phyloP scores from a whole-genome alignment of 1,284 basidiomycete genomes.

The Ceratobasidium sp. region DNA sequence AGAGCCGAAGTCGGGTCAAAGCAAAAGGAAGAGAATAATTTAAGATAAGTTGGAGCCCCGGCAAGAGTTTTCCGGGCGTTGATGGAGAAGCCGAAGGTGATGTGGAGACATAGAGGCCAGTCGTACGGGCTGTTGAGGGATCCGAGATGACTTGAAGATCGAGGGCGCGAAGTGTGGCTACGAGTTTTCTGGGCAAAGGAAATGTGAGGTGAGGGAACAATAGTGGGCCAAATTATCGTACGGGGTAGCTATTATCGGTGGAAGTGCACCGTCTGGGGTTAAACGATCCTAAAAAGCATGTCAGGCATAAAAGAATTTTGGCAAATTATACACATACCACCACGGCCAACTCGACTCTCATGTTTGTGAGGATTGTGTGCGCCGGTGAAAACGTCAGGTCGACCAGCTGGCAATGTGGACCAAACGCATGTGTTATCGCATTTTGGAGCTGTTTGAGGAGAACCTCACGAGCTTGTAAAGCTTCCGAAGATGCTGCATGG shows the following conservation, averaged over 20 bases:
- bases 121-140: constrained; percentile 18
- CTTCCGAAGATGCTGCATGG: constrained; percentile 35
- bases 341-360: constrained; percentile 31
- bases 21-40: constrained; percentile 36
- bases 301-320: background rate
- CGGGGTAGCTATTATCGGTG: constrained; percentile 34
- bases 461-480: constrained; percentile 19
- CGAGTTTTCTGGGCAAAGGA: constrained; percentile 10
- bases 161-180: constrained; percentile 5
- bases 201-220: background rate
- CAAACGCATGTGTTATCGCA: constrained; percentile 24
- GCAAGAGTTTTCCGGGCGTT: constrained; percentile 24
- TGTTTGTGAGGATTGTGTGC: constrained; percentile 22
- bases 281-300: background rate
- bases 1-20: constrained; percentile 31
- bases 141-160: constrained; percentile 29
- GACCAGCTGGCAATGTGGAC: constrained; percentile 7
- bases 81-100: constrained; percentile 35
- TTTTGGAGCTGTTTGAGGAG: constrained; percentile 34
- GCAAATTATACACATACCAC: background rate
- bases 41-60: constrained; percentile 21
- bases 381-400: constrained; percentile 29
- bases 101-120: constrained; percentile 19
- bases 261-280: constrained; percentile 31
- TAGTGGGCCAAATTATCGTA: background rate